phyloP scores from a whole-genome alignment of 202 grass and related monocot species.

The Sporobolus alterniflorus region DNA sequence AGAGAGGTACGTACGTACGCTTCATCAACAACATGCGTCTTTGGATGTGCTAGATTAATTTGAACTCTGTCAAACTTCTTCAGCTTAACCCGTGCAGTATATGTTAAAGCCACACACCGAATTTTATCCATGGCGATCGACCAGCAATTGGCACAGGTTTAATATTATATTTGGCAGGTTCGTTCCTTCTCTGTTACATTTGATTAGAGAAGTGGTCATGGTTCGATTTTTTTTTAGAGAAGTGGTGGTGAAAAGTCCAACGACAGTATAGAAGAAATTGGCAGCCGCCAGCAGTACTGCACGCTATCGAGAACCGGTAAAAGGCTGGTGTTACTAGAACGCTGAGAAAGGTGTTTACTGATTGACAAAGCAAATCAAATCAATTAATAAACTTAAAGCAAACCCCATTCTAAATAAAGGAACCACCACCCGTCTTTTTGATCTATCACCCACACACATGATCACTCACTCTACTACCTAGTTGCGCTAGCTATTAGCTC shows the following conservation, averaged over 20 bases:
- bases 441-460: slow-evolving; percentile 22
- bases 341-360: slow-evolving; percentile 10
- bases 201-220: too few relatives aligned
- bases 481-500: neutral
- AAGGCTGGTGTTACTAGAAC: neutral
- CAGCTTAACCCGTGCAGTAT: too few relatives aligned
- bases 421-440: slow-evolving; percentile 30
- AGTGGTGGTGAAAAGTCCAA: neutral
- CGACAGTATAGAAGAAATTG: slow-evolving; percentile 11
- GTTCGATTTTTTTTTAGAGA: too few relatives aligned
- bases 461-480: slow-evolving; percentile 34
- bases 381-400: slow-evolving; percentile 9
- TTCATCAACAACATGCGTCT: neutral
- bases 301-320: slow-evolving; percentile 1
- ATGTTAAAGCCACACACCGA: too few relatives aligned
- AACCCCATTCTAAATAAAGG: neutral
- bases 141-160: neutral
- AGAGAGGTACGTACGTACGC: too few relatives aligned
- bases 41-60: neutral
- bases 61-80: neutral
- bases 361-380: slow-evolving; percentile 33
- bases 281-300: neutral
- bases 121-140: neutral
- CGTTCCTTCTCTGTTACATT: neutral
- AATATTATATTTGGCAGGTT: neutral